These are phyloP conservation scores for Sphaerobolus stellatus DNA, from an alignment of 1,284 basidiomycete species.

Conservation along the genomic window DNA sequence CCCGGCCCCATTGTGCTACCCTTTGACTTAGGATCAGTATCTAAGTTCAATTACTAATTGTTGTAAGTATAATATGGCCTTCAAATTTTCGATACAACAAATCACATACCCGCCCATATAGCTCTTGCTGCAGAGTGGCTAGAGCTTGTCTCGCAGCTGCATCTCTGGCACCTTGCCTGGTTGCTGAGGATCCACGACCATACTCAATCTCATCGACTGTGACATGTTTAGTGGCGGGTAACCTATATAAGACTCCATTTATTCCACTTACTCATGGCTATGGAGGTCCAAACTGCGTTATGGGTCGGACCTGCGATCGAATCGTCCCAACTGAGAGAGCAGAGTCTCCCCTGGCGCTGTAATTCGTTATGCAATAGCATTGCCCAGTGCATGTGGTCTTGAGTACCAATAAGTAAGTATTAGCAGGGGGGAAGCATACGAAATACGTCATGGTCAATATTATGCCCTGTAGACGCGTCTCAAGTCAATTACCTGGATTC, in stretches of 20 bases:
- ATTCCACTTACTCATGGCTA: neutral
- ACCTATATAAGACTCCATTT: neutral
- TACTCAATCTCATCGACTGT: slow-evolving; percentile 9
- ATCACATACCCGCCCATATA: neutral
- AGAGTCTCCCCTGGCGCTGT: slow-evolving; percentile 7
- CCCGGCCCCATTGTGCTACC: no score
- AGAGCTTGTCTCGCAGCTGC: slow-evolving; percentile 7
- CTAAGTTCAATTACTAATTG: no score
- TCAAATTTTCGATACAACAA: neutral
- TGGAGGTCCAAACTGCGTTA: slow-evolving; percentile 5
- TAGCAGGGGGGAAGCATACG: neutral
- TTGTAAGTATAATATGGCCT: no score
- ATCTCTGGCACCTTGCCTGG: slow-evolving; percentile 8
- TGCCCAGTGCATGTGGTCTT: slow-evolving; percentile 5
- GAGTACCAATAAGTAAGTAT: neutral
- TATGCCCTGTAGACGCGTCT: no score
- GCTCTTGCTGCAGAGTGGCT: slow-evolving; percentile 1
- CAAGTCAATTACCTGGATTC: no score
- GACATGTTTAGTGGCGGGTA: neutral
- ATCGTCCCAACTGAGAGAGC: slow-evolving; percentile 2
- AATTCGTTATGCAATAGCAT: slow-evolving; percentile 11
- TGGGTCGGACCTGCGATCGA: neutral
- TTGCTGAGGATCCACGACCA: slow-evolving; percentile 2
- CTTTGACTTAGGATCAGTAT: no score
- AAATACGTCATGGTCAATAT: no score